These are phyloP conservation scores for Erodium maritimum DNA, from an alignment of 345 rosid genomes.

Conservation along the genomic window DNA sequence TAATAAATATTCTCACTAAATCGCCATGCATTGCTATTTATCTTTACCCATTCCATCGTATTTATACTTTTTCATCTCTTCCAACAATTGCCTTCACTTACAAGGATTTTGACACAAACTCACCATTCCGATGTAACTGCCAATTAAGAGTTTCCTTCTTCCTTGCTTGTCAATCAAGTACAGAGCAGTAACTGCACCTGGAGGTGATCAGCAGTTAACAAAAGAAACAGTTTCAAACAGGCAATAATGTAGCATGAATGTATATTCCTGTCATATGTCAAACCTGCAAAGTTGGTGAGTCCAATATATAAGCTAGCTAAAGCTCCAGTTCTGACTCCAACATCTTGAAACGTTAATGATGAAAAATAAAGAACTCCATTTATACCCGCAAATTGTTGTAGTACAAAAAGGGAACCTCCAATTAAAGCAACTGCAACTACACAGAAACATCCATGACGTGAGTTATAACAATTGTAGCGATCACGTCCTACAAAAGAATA, in stretches of 20 bases:
- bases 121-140: constrained; percentile 75
- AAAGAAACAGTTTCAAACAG: constrained; percentile 2
- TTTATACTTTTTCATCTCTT: too few relatives aligned
- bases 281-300: constrained; percentile 59
- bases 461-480: background rate
- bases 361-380: constrained; percentile 81
- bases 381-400: constrained; percentile 82
- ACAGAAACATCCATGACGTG: constrained; percentile 1
- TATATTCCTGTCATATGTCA: constrained; percentile 4
- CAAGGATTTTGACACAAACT: constrained; percentile 8
- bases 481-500: too few relatives aligned
- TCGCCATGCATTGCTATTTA: too few relatives aligned
- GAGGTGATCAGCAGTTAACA: constrained; percentile 8
- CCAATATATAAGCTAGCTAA: constrained; percentile 58
- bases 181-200: constrained; percentile 55
- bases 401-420: constrained; percentile 57
- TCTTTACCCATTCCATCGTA: too few relatives aligned
- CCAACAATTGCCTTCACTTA: too few relatives aligned
- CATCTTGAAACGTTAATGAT: constrained; percentile 59
- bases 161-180: constrained; percentile 63
- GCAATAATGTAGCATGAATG: too few relatives aligned
- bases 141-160: constrained; percentile 50
- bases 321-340: constrained; percentile 49
- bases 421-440: constrained; percentile 50
- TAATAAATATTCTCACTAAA: too few relatives aligned